Conservation (phyloP, 192 early-diverging fungal species). For the Coemansia sp. region DNA sequence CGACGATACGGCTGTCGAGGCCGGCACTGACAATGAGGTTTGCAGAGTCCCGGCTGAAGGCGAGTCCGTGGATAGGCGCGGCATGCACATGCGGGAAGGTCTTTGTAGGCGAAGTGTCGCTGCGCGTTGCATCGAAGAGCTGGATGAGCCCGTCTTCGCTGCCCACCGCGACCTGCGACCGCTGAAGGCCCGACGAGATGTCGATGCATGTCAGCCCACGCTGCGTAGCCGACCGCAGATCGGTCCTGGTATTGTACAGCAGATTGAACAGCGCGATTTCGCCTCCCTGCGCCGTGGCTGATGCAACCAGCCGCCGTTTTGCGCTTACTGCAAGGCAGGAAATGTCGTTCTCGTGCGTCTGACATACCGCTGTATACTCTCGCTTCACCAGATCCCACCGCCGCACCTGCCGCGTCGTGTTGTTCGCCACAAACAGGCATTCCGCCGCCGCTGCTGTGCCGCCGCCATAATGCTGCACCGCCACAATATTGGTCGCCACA, state of each 20-base stretch:
- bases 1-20: conserved; percentile 30
- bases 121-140: conserved; percentile 47
- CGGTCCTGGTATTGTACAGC: conserved; percentile 43
- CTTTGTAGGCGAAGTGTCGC: conserved; percentile 24
- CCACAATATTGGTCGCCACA: conserved; percentile 15
- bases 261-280: conserved; percentile 51
- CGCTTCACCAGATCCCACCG: conserved; percentile 42
- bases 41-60: conserved; percentile 20
- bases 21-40: conserved; percentile 26
- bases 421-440: conserved; percentile 42
- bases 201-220: conserved; percentile 36
- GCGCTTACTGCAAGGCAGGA: conserved; percentile 49
- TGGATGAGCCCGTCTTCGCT: conserved; percentile 52
- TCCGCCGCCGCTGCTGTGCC: conserved; percentile 21
- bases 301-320: conserved; percentile 33
- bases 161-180: conserved; percentile 36
- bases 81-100: conserved; percentile 31
- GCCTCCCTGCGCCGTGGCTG: conserved; percentile 39
- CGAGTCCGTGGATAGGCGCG: conserved; percentile 38
- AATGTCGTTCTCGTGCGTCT: conserved; percentile 45
- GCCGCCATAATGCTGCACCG: conserved; percentile 37
- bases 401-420: conserved; percentile 42
- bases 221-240: conserved; percentile 42
- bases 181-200: conserved; percentile 23
- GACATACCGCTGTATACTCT: conserved; percentile 33